A percentile compares a stretch with the other conserved stretches of the same genome.
Evolutionary conservation across 805 yeast species (phyloP).

Genomic region (Scheffersomyces spartinae): DNA sequence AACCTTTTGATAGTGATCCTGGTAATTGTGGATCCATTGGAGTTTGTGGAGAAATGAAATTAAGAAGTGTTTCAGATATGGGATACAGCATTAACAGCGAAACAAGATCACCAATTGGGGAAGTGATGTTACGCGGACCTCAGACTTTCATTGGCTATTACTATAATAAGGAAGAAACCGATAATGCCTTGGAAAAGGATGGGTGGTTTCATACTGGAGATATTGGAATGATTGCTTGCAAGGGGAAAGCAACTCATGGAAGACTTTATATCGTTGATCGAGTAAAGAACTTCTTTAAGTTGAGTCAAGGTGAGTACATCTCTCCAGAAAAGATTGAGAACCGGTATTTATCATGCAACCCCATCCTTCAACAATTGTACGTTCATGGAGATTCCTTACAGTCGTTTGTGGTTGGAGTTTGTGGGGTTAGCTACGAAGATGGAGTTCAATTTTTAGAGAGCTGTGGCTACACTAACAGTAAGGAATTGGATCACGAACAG

Average conservation of each 20-base stretch:
- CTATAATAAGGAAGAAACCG: constrained; percentile 15
- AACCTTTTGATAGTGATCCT: constrained; percentile 10
- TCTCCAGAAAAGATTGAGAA: constrained; percentile 21
- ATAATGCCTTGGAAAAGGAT: constrained; percentile 8
- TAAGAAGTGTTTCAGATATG: constrained; percentile 14
- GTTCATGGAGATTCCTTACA: constrained; percentile 15
- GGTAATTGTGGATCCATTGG: constrained; percentile 14
- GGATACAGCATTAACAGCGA: constrained; percentile 11
- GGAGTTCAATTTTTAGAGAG: no score
- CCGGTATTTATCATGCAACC: constrained; percentile 10
- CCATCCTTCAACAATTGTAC: constrained; percentile 10
- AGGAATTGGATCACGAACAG: no score
- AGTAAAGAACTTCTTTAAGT: constrained; percentile 22
- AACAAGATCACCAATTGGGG: constrained; percentile 17
- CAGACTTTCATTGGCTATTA: constrained; percentile 14
- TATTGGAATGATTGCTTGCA: constrained; percentile 3
- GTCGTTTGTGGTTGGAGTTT: constrained; percentile 12
- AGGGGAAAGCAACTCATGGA: constrained; percentile 7
- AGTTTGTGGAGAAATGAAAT: constrained; percentile 9
- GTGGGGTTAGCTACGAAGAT: no score
- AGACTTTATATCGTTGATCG: constrained; percentile 10
- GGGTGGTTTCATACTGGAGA: constrained; percentile 21
- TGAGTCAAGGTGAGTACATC: constrained; percentile 20
- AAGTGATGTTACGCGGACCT: constrained; percentile 14
- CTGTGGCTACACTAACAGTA: no score